phyloP scores from a whole-genome alignment of 257 asterid genomes.

The Jasminum sambac region DNA sequence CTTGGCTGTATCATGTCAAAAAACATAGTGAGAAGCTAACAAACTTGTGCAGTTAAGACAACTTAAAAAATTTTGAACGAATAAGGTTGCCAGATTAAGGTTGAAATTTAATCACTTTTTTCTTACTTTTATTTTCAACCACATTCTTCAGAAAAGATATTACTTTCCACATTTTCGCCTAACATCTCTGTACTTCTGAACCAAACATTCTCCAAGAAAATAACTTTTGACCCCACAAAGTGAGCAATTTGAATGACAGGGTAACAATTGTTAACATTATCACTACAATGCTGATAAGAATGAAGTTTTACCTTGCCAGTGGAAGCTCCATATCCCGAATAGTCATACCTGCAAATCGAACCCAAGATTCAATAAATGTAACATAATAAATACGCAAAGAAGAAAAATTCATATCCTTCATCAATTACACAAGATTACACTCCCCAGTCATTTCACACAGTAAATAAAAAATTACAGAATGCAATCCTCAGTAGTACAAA shows the following conservation, averaged over 20 bases:
- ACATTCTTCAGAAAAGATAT: too few relatives aligned
- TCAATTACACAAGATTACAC: not conserved
- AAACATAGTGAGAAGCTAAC: not conserved
- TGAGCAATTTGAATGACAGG: not conserved
- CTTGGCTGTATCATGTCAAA: constrained; percentile 63
- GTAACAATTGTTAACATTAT: not conserved
- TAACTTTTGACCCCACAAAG: not conserved
- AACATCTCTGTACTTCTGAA: too few relatives aligned
- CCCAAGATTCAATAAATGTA: constrained; percentile 14
- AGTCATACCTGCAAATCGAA: constrained; percentile 72
- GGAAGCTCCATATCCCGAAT: constrained; percentile 99
- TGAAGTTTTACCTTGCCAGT: constrained; percentile 78
- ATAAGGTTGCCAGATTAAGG: not conserved
- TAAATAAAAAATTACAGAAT: not conserved
- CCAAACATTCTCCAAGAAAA: too few relatives aligned
- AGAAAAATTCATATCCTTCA: not conserved
- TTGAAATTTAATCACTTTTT: not conserved
- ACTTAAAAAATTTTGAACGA: too few relatives aligned
- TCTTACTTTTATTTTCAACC: too few relatives aligned
- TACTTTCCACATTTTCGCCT: too few relatives aligned
- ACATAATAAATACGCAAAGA: not conserved
- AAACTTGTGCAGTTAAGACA: not conserved
- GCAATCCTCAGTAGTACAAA: not conserved
- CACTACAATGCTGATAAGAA: constrained; percentile 14
- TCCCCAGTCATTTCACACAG: not conserved